These are phyloP conservation scores for Eimeria zaria DNA, from an alignment of 169 alveolate genomes.

Conservation along the genomic window DNA sequence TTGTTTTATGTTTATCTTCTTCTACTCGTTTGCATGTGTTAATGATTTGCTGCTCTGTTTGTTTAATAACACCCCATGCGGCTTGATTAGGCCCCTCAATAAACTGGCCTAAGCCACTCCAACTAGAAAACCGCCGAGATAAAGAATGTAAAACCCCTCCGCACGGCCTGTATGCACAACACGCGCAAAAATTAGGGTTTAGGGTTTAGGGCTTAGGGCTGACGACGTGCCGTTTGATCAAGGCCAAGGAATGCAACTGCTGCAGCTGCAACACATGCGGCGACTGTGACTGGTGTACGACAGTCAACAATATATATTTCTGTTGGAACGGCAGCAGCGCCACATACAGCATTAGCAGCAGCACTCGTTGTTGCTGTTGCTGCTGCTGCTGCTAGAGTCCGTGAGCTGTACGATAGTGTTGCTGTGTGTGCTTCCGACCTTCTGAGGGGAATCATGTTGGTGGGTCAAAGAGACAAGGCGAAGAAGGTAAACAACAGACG, in stretches of 20 bases:
- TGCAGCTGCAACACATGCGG: neutral
- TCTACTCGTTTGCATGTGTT: neutral
- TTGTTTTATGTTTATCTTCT: neutral
- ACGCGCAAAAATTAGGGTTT: neutral
- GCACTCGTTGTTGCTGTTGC: neutral
- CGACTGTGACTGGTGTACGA: neutral
- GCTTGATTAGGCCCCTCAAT: neutral
- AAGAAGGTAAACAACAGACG: neutral
- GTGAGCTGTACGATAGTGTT: neutral
- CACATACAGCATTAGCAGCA: neutral
- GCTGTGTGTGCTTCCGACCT: slow-evolving; percentile 19
- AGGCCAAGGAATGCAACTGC: no score
- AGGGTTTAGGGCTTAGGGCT: neutral
- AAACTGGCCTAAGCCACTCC: neutral
- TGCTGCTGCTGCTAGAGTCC: neutral
- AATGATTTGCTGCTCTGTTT: slow-evolving; percentile 2
- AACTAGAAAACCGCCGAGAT: slow-evolving; percentile 3
- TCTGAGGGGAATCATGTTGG: slow-evolving; percentile 4
- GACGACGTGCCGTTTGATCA: neutral
- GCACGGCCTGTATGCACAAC: slow-evolving; percentile 15
- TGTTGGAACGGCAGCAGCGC: neutral
- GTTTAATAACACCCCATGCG: neutral
- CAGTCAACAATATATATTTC: neutral
- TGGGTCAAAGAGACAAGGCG: neutral
- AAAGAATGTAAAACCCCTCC: neutral